Evolutionary conservation across 2,329 filamentous ascomycete genomes (phyloP).

Genomic region (Dothideomycetes sp.): DNA sequence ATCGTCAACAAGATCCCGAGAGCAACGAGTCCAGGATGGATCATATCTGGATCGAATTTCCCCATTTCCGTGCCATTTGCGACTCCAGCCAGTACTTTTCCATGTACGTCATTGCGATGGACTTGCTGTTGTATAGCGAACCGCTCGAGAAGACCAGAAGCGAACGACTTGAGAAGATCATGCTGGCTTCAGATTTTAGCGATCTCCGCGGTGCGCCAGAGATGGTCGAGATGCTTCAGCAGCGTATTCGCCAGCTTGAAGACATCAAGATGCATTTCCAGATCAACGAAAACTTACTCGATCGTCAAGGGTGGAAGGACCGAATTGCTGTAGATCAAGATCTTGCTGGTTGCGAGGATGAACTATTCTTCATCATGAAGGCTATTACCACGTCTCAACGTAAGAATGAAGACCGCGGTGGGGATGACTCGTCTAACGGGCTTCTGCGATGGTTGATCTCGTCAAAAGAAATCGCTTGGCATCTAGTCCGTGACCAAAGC

Average conservation of each 20-base stretch:
- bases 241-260: constrained; percentile 84
- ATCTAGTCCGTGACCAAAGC: constrained; percentile 76
- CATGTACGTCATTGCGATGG: constrained; percentile 94
- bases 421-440: constrained; percentile 56
- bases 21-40: constrained; percentile 65
- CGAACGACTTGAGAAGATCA: constrained; percentile 94
- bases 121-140: constrained; percentile 91
- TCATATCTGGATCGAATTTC: constrained; percentile 94
- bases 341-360: constrained; percentile 80
- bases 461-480: constrained; percentile 95
- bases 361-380: constrained; percentile 99
- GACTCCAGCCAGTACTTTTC: constrained; percentile 97
- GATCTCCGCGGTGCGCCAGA: constrained; percentile 87
- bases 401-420: constrained; percentile 59
- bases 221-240: constrained; percentile 83
- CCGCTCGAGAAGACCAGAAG: constrained; percentile 94
- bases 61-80: constrained; percentile 85
- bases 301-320: constrained; percentile 85
- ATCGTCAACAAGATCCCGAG: constrained; percentile 27
- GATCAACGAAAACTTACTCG: constrained; percentile 75
- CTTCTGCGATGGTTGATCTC: constrained; percentile 85
- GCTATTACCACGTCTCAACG: constrained; percentile 94
- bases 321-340: constrained; percentile 81
- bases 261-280: constrained; percentile 97
- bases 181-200: constrained; percentile 96